Conservation (phyloP, 2,329 filamentous ascomycete genomes). For the Cladobotryum mycophilum region DNA sequence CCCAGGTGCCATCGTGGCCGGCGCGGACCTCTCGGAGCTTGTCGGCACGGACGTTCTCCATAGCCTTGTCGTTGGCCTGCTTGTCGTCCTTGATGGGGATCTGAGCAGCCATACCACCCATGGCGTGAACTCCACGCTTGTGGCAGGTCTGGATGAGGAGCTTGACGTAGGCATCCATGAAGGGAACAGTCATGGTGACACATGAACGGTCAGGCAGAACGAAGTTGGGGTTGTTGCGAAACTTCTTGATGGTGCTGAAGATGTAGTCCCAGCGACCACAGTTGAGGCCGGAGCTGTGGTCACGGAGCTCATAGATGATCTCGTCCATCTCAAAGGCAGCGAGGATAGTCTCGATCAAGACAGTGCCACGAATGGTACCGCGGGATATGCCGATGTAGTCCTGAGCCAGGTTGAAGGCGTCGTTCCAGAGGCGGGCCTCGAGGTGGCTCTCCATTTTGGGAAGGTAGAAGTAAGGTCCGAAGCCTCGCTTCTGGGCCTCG, state of each 20-base stretch:
- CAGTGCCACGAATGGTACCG: constrained; percentile 89
- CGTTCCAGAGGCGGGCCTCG: constrained; percentile 96
- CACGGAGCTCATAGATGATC: constrained; percentile 98
- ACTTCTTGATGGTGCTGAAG: constrained; percentile 99
- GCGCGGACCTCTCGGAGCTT: constrained; percentile 94
- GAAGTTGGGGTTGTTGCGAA: constrained; percentile 90
- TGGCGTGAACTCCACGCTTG: constrained; percentile 92
- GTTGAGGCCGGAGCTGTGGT: constrained; percentile 94
- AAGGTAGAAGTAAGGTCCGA: constrained; percentile 95
- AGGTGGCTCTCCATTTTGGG: constrained; percentile 98
- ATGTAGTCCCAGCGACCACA: constrained; percentile 99
- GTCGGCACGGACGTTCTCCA: constrained; percentile 87
- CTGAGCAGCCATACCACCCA: constrained; percentile 98
- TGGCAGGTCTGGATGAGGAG: constrained; percentile 98
- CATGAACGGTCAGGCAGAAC: constrained; percentile 84
- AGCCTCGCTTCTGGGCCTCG: constrained; percentile 76
- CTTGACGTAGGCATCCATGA: constrained; percentile 96
- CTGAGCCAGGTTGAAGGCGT: constrained; percentile 92
- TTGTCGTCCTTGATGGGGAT: constrained; percentile 97
- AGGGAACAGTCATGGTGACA: constrained; percentile 96
- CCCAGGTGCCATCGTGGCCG: constrained; percentile 95
- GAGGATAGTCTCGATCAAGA: constrained; percentile 95
- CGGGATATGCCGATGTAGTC: constrained; percentile 85
- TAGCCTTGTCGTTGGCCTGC: constrained; percentile 84
- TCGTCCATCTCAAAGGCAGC: constrained; percentile 99